Base-by-base conservation (phyloP, 306 rosid species). In the Cajanus cajan region DNA sequence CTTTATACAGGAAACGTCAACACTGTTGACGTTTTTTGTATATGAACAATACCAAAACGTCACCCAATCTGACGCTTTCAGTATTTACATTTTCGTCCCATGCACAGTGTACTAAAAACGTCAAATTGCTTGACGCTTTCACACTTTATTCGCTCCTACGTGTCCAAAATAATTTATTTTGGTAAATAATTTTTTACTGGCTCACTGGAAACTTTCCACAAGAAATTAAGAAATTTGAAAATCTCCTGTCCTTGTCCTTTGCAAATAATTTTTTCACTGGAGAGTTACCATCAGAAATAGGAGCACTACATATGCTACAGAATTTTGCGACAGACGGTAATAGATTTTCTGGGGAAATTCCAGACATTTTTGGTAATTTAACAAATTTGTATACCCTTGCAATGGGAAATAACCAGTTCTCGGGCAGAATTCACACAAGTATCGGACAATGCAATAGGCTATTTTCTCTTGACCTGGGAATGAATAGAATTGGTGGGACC, bases 321-420 rank as follows among this genome's bases (percentile, higher is more conserved):
- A 5, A 0, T 4, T 58, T 87, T n/a, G 0, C 0, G 13, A 8
- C 63, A 36, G 2, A 54, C 58, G 6, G 1, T 6, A 87, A 87
- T 18, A 19, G 19, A 7, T 62, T 87, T 19, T 84, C 86, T 5
- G 80, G 86, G 16, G 84, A 84, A 57, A 78, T 87, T 79, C 87
- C 87, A 0, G 82, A 87, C 12, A 64, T 81, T 1, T 87, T 86
- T 78, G 84, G 90, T 10, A 87, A 87, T 78, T 52, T 84, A 2
- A 47, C 90, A 12, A 69, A 45, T 57, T 39, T 84, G 1, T 47
- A 1, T 54, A 0, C 0, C 14, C 84, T 81, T 47, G 4, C 0
- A 62, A n/a, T 86, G 76, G 43, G 63, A 21, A 4, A 21, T 2
- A 86, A 86, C 71, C 77, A 74, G 1, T 52, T 86, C 50, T 54